phyloP scores from a whole-genome alignment of 2,329 filamentous ascomycete species.

The Pestalotiopsis sp. region DNA sequence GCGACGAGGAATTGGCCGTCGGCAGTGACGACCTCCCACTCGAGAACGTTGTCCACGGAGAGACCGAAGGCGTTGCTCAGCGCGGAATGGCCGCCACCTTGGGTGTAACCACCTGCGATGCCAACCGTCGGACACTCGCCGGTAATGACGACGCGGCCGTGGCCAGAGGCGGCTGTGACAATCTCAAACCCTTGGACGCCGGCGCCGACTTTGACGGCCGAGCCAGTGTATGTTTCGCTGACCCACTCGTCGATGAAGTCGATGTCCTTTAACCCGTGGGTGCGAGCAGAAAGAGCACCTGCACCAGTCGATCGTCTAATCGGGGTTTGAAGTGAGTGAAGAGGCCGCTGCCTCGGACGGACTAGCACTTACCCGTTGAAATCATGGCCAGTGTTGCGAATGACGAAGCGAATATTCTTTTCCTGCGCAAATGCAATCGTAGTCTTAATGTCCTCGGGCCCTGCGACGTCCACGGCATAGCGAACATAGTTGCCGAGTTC shows the following conservation, averaged over 20 bases:
- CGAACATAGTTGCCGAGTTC: slow-evolving; percentile 15
- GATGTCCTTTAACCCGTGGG: slow-evolving; percentile 47
- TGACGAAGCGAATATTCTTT: slow-evolving; percentile 48
- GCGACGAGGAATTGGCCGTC: slow-evolving; percentile 36
- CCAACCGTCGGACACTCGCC: slow-evolving; percentile 59
- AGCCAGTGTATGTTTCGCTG: slow-evolving; percentile 43
- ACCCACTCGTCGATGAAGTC: slow-evolving; percentile 23
- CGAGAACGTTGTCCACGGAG: slow-evolving; percentile 58
- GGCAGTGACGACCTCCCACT: slow-evolving; percentile 46
- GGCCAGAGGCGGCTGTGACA: slow-evolving; percentile 37
- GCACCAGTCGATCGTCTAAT: slow-evolving; percentile 56
- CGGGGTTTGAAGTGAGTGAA: slow-evolving; percentile 5
- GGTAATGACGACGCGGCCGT: slow-evolving; percentile 45
- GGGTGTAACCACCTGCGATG: slow-evolving; percentile 60
- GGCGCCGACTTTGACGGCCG: slow-evolving; percentile 51
- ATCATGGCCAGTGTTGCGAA: slow-evolving; percentile 55
- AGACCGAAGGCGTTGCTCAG: slow-evolving; percentile 60
- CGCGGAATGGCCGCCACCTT: slow-evolving; percentile 62
- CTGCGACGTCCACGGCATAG: slow-evolving; percentile 12
- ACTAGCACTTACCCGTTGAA: slow-evolving; percentile 16
- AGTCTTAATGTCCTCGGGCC: neutral
- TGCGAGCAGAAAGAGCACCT: slow-evolving; percentile 51
- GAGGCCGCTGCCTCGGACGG: neutral
- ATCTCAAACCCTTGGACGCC: slow-evolving; percentile 51
- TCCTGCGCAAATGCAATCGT: slow-evolving; percentile 24